Evolutionary conservation across 495 filamentous ascomycete species (phyloP), one percentile per base, ranked within the genome.

Genomic region (Penicillium atrosanguineum): DNA sequence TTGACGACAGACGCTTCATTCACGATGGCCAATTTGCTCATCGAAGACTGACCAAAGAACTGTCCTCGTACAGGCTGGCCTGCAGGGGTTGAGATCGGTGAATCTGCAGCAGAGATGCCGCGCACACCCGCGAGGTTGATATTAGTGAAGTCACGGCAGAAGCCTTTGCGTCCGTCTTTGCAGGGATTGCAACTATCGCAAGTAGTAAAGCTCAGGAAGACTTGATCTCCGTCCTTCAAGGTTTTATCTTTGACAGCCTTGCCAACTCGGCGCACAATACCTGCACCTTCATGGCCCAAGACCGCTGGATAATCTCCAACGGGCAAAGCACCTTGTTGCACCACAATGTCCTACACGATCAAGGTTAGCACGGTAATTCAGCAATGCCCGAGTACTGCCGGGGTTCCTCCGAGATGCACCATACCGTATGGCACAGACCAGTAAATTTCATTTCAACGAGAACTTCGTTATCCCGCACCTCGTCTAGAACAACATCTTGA

Each of bases 281-380:
- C 81, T 2, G 72, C 70, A 21, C 80, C 80, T 64, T 83, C 80
- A 52, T 83, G 80, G 14, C 80, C 79, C 16, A 82, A 70, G 7
- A 76, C 74, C 12, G 63, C 67, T 3, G 74, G 74, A 36, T 53
- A 71, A 4, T 59, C 44, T 20, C 63, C 65, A 29, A 77, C 36
- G 44, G 73, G 52, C 52, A 70, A 52, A 44, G 15, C 48, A 48
- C 76, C 55, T 18, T 61, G 20, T 61, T 73, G 68, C 31, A 78
- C 51, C 45, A 75, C 66, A 48, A 69, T 52, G 39, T 70, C 68
- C 68, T 70, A 46, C 0, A 7, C 1, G 8, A 5, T 37, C 8
- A 7, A 14, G 39, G 20, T 44, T 16, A 44, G 18, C 21, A 7
- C 5, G 1, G 19, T 21, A 14, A 15, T 23, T 7, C 7, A 39